Percentiles rank a stretch among this genome's conserved stretches.
phyloP scores from a whole-genome alignment of 2,329 filamentous ascomycete genomes.

The Pseudopyrenochaeta lycopersici region DNA sequence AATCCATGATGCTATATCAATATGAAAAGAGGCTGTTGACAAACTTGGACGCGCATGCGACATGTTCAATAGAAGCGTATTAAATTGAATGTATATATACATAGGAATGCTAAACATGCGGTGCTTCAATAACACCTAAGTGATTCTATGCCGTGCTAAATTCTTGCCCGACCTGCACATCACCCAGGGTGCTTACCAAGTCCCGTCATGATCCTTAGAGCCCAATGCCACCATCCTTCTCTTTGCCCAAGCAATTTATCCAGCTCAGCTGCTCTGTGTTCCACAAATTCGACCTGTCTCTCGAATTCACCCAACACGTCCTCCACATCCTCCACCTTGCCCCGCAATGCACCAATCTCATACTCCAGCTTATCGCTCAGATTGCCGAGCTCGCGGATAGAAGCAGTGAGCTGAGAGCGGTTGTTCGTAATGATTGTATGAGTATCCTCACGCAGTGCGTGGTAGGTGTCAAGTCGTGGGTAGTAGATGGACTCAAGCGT shows the following conservation, averaged over 20 bases:
- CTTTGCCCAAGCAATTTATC: conserved; percentile 63
- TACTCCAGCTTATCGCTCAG: conserved; percentile 89
- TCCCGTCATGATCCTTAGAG: not conserved
- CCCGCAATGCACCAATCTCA: conserved; percentile 81
- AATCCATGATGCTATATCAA: no score
- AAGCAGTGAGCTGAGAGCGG: conserved; percentile 72
- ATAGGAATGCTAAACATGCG: no score
- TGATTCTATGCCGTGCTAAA: not conserved
- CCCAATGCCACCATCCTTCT: conserved; percentile 49
- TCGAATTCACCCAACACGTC: conserved; percentile 83
- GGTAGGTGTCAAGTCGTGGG: conserved; percentile 74
- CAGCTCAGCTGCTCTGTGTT: conserved; percentile 57
- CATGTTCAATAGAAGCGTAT: no score
- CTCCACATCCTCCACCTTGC: conserved; percentile 87
- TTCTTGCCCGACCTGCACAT: not conserved
- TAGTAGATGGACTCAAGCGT: conserved; percentile 75
- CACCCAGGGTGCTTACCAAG: not conserved
- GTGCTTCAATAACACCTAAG: no score
- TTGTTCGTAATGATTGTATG: conserved; percentile 76
- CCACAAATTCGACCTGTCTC: conserved; percentile 63
- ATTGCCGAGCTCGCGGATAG: conserved; percentile 80
- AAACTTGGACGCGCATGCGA: no score
- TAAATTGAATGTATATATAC: no score
- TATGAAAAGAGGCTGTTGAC: no score
- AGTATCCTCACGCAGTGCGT: conserved; percentile 71